Conservation (phyloP, 169 alveolate species). For the Plasmodium blacklocki region DNA sequence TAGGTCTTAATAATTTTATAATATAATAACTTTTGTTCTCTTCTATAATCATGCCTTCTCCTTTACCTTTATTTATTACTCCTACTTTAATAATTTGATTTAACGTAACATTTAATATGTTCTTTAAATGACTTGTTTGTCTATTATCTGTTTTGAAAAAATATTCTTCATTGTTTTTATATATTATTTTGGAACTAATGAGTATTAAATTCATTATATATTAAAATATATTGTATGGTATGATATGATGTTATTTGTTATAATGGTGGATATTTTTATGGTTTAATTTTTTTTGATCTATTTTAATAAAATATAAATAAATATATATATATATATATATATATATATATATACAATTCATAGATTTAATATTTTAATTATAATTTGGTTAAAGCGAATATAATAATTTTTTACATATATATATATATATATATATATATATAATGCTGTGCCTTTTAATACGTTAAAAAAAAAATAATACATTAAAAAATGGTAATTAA, state of each 20-base stretch:
- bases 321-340: background rate
- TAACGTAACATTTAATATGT: slow-evolving; percentile 38
- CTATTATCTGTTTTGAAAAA: slow-evolving; percentile 58
- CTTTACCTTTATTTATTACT: slow-evolving; percentile 67
- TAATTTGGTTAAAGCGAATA: too few species aligned
- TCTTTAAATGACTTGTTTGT: slow-evolving; percentile 71
- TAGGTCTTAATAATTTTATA: slow-evolving; percentile 35
- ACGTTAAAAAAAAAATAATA: too few species aligned
- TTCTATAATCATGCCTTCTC: slow-evolving; percentile 60
- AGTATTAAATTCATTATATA: slow-evolving; percentile 56
- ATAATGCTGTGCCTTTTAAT: too few species aligned
- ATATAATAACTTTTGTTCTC: slow-evolving; percentile 22
- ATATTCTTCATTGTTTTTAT: slow-evolving; percentile 23
- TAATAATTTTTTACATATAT: too few species aligned
- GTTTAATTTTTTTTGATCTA: background rate
- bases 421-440: too few species aligned
- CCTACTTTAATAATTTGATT: slow-evolving; percentile 60
- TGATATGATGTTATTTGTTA: too few species aligned
- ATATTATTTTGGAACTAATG: slow-evolving; percentile 30
- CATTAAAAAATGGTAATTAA: too few species aligned
- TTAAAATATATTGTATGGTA: too few species aligned
- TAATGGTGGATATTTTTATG: too few species aligned
- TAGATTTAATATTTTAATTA: too few species aligned
- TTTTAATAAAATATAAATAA: background rate
- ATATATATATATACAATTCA: background rate